Base-by-base conservation (phyloP, 352 stramenopile genomes). In the Hyaloperonospora arabidopsidis region DNA sequence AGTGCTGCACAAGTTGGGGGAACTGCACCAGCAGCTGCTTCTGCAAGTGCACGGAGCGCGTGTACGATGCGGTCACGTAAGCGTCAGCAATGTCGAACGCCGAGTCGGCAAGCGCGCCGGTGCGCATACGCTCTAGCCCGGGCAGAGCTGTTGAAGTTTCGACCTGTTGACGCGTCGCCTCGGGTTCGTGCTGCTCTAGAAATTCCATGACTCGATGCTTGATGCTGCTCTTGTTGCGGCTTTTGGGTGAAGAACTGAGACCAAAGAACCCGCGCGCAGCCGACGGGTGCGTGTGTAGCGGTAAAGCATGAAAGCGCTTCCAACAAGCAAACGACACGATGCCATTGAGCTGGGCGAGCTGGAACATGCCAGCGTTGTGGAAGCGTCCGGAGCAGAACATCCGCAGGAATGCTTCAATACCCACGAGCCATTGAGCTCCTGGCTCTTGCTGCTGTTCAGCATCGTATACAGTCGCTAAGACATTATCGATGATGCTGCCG, bases 381-480 rank as follows among this genome's bases (percentile, higher is more conserved):
- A 87, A 87, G 29, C 65, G 57, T 0, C 84, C 84, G 15, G 77
- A 74, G 51, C 72, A 68, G 63, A 87, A 93, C 73, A 86, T 87
- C 46, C 81, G 75, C 72, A 93, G 79, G 53, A 92, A 93, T 35
- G 86, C 84, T 66, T 93, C 84, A 48, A 93, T 86, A 47, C 84
- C 84, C 35, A 93, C 79, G 46, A 66, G 47, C 84, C 84, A 93
- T 39, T 71, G 45, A 13, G 53, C 44, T 11, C 29, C 54, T 12
- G 28, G 14, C 12, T 52, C 18, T 11, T 57, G 40, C 23, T 51
- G 29, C 15, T 69, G 46, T 38, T 70, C 51, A 18, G 57, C 57
- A 1, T 40, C 28, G 12, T 72, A 62, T 10, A 87, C 67, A 17
- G 43, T 55, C 0, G n/a, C 49, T 5, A 90, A 57, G 21, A 67